These are phyloP conservation scores for Rubia peregrina DNA, from an alignment of 305 asterid genomes.

Conservation along the genomic window DNA sequence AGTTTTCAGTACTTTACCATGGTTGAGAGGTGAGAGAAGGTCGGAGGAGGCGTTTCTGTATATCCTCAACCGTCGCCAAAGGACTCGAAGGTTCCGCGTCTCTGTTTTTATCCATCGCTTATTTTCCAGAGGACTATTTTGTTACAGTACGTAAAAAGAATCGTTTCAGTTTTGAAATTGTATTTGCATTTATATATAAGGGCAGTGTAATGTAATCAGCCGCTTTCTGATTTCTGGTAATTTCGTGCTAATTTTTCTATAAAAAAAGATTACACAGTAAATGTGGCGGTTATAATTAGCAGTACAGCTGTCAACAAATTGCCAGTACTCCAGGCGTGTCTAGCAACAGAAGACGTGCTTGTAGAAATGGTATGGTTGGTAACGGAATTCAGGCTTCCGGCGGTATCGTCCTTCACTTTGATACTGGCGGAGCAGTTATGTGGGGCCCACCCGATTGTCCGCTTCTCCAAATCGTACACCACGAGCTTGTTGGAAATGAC, in stretches of 20 bases:
- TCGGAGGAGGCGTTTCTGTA: slow-evolving; percentile 31
- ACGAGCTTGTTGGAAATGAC: slow-evolving; percentile 27
- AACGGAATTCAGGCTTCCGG: slow-evolving; percentile 47
- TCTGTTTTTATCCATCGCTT: slow-evolving; percentile 15
- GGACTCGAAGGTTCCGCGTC: slow-evolving; percentile 19
- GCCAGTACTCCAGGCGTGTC: slow-evolving; percentile 19
- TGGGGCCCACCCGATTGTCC: slow-evolving; percentile 26
- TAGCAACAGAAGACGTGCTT: neutral
- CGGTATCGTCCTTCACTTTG: slow-evolving; percentile 52
- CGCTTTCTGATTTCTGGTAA: neutral
- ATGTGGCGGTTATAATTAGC: slow-evolving; percentile 18
- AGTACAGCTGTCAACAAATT: slow-evolving; percentile 27
- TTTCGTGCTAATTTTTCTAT: neutral
- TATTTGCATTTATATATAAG: neutral
- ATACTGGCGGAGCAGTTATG: slow-evolving; percentile 52
- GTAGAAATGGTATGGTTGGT: slow-evolving; percentile 40
- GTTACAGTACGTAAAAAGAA: neutral
- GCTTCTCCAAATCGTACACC: slow-evolving; percentile 32
- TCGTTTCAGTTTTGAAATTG: neutral
- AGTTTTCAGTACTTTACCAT: neutral
- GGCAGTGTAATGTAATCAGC: neutral
- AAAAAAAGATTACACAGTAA: slow-evolving; percentile 1
- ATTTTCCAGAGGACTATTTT: neutral
- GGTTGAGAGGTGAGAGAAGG: slow-evolving; percentile 20
- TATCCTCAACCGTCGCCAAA: slow-evolving; percentile 25